phyloP scores from a whole-genome alignment of 768 basidiomycete species.

The Vararia minispora region DNA sequence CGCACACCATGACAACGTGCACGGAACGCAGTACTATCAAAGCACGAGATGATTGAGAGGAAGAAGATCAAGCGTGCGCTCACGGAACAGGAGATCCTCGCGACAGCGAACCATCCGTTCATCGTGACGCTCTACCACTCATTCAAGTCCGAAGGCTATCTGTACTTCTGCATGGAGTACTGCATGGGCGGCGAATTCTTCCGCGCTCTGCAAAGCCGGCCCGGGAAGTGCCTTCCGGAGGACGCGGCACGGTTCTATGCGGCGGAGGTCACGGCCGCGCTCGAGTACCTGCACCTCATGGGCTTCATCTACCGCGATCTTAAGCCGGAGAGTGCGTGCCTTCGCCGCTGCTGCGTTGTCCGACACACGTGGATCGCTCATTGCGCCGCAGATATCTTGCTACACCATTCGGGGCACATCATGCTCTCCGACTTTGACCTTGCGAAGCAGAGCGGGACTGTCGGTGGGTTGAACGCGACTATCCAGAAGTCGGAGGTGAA shows the following conservation, averaged over 20 bases:
- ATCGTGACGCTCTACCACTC: constrained; percentile 99
- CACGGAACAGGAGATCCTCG: constrained; percentile 98
- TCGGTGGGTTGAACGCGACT: constrained; percentile 75
- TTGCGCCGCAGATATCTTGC: constrained; percentile 67
- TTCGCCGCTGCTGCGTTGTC: constrained; percentile 1
- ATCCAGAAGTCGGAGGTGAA: constrained; percentile 80
- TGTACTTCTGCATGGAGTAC: constrained; percentile 99
- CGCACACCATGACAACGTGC: too few relatives aligned
- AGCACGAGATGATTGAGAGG: constrained; percentile 99
- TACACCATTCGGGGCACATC: constrained; percentile 97
- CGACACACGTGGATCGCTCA: constrained; percentile 1
- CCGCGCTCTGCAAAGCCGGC: constrained; percentile 89
- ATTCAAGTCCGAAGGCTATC: constrained; percentile 95
- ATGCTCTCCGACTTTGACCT: constrained; percentile 99
- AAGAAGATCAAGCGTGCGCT: constrained; percentile 99
- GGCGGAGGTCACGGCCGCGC: constrained; percentile 93
- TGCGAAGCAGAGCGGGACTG: constrained; percentile 87
- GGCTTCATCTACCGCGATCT: constrained; percentile 99
- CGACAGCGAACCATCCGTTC: constrained; percentile 98
- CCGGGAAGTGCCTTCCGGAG: constrained; percentile 94
- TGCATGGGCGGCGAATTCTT: constrained; percentile 99
- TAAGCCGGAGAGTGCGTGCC: constrained; percentile 96
- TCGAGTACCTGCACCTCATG: constrained; percentile 98
- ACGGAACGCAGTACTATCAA: constrained; percentile 74
- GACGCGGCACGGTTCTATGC: constrained; percentile 96